A percentile compares a stretch with the other conserved stretches of the same genome.
phyloP scores from a whole-genome alignment of 208 protist genomes.

The Acanthamoeba divionensis region DNA sequence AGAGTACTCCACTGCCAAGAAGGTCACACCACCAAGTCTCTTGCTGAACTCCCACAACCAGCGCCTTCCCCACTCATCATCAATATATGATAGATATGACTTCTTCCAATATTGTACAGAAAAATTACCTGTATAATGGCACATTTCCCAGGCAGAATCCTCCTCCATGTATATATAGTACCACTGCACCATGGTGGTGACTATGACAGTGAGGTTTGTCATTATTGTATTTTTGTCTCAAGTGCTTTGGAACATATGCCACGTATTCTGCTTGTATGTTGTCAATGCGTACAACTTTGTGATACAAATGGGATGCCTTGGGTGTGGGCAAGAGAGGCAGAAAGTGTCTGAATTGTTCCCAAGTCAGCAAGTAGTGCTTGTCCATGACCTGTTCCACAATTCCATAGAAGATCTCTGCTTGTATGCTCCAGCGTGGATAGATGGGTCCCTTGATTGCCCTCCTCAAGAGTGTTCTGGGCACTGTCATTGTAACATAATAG shows the following conservation, averaged over 20 bases:
- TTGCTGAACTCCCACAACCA: slow-evolving; percentile 4
- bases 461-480: background rate
- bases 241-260: no score
- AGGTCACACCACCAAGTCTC: background rate
- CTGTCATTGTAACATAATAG: background rate
- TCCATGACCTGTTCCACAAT: background rate
- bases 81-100: background rate
- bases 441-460: background rate
- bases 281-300: background rate
- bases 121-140: background rate
- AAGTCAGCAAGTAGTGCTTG: slow-evolving; percentile 23
- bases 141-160: slow-evolving; percentile 6
- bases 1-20: slow-evolving; percentile 29
- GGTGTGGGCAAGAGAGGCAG: background rate
- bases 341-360: background rate
- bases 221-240: no score
- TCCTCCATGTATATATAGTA: slow-evolving; percentile 4
- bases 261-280: no score
- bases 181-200: no score
- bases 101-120: background rate
- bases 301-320: background rate
- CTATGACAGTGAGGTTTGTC: no score
- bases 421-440: background rate
- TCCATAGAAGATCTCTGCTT: background rate
- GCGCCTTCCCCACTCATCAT: background rate